These are phyloP conservation scores for Abelmoschus esculentus DNA, from an alignment of 345 rosid genomes.

Conservation along the genomic window DNA sequence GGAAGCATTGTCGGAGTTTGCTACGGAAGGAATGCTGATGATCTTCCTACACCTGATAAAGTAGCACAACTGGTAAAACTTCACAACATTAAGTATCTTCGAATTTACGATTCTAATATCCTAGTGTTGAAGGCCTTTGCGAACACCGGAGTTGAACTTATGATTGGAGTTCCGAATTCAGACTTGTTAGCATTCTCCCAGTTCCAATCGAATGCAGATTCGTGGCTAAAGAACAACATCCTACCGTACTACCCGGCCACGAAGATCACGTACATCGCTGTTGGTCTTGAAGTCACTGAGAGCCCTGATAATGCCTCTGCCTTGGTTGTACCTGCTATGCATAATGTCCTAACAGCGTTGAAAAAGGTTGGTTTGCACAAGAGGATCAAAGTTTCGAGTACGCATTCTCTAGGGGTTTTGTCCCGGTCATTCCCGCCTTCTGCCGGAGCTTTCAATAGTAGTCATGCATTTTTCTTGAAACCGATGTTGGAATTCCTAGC, in stretches of 20 bases:
- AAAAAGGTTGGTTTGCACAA: conserved; percentile 68
- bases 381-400: conserved; percentile 78
- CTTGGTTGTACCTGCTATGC: conserved; percentile 82
- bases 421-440: conserved; percentile 95
- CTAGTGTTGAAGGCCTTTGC: conserved; percentile 91
- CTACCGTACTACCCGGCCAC: conserved; percentile 81
- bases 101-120: conserved; percentile 80
- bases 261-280: conserved; percentile 76
- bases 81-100: conserved; percentile 57
- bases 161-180: conserved; percentile 76
- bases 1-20: conserved; percentile 82
- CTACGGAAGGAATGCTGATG: conserved; percentile 96
- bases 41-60: conserved; percentile 79
- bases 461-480: conserved; percentile 67
- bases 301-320: conserved; percentile 49
- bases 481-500: conserved; percentile 90
- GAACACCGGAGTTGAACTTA: conserved; percentile 76
- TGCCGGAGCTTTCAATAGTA: conserved; percentile 90
- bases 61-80: conserved; percentile 52
- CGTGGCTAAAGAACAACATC: conserved; percentile 85
- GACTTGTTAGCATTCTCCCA: conserved; percentile 75
- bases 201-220: conserved; percentile 75
- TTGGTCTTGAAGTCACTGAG: conserved; percentile 89
- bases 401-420: conserved; percentile 81
- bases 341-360: conserved; percentile 65